Conservation (phyloP, 345 rosid species). For the Brassica cretica region DNA sequence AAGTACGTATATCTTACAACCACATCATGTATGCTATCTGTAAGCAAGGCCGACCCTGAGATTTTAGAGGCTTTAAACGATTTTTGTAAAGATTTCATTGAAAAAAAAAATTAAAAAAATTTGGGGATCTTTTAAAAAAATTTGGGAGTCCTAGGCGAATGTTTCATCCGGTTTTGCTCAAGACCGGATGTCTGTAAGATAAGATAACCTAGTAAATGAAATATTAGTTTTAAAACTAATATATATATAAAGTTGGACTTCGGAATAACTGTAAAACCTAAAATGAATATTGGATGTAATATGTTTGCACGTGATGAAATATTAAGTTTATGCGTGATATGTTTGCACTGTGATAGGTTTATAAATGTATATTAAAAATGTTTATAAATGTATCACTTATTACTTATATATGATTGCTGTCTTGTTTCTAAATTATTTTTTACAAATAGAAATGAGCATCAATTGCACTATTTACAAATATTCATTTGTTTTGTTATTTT, state of each 20-base stretch:
- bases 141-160: too few species aligned
- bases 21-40: not conserved
- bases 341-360: not conserved
- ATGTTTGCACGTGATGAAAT: not conserved
- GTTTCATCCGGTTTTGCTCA: too few species aligned
- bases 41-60: not conserved
- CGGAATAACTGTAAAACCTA: not conserved
- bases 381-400: not conserved
- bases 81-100: too few species aligned
- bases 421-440: not conserved
- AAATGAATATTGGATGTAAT: not conserved
- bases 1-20: not conserved
- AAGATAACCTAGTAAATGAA: not conserved
- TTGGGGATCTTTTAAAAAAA: too few species aligned
- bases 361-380: too few species aligned
- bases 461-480: not conserved
- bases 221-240: not conserved
- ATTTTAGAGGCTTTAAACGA: too few species aligned
- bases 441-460: not conserved
- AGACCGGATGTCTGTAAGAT: too few species aligned
- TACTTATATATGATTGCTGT: not conserved
- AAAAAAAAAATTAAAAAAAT: too few species aligned
- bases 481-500: not conserved
- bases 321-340: not conserved
- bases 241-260: not conserved